phyloP scores from a whole-genome alignment of 176 grass and related monocot genomes.

The Aegilops umbellulata region DNA sequence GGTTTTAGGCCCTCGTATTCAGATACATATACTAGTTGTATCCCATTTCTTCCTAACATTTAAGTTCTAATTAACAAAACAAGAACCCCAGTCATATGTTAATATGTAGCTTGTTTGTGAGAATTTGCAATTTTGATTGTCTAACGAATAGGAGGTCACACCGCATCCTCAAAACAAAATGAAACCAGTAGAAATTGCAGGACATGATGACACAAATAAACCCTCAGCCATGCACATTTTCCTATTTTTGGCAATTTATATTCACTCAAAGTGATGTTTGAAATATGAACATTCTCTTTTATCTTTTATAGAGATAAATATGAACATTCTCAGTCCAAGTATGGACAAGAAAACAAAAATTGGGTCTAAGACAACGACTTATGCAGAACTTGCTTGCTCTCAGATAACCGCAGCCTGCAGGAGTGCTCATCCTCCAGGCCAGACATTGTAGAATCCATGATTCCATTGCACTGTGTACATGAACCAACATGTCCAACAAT shows the following conservation, averaged over 20 bases:
- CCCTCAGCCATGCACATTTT: neutral
- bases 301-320: neutral
- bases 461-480: neutral
- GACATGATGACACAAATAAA: neutral
- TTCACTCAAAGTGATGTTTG: neutral
- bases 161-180: no score
- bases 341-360: neutral
- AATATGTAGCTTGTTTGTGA: neutral
- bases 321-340: neutral
- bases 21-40: neutral
- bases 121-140: neutral
- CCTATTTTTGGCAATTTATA: neutral
- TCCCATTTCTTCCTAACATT: neutral
- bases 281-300: no score
- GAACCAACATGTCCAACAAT: neutral
- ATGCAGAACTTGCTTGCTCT: neutral
- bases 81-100: neutral
- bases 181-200: neutral
- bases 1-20: neutral
- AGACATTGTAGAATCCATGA: neutral
- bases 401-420: neutral
- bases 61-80: slow-evolving; percentile 4
- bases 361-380: neutral
- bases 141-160: neutral
- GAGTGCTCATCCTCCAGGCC: neutral